A percentile compares a stretch with the other conserved stretches of the same genome.
These are phyloP conservation scores for Carnegiea gigantea DNA, from an alignment of 179 eudicot species.

Conservation along the genomic window DNA sequence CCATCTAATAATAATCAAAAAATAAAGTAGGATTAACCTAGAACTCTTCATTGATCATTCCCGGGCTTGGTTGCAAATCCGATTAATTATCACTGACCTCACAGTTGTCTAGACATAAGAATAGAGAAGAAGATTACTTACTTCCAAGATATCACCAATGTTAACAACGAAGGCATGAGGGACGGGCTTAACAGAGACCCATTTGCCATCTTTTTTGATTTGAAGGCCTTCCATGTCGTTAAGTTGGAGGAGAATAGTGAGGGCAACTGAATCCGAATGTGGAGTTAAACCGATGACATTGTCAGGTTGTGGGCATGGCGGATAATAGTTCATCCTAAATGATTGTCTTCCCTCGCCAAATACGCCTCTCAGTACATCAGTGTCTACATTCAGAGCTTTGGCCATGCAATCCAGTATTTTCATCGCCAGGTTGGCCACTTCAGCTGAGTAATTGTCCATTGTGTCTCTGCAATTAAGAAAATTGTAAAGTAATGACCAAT, in stretches of 20 bases:
- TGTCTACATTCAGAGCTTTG: slow-evolving; percentile 34
- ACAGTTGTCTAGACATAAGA: neutral
- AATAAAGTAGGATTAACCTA: no score
- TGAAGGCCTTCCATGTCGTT: slow-evolving; percentile 56
- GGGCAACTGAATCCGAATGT: slow-evolving; percentile 46
- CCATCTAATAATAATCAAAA: no score
- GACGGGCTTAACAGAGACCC: slow-evolving; percentile 45
- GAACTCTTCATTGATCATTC: no score
- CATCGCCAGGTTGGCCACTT: slow-evolving; percentile 32
- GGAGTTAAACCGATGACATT: slow-evolving; percentile 45
- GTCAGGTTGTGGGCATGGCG: slow-evolving; percentile 61
- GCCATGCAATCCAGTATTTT: slow-evolving; percentile 34
- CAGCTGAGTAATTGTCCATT: slow-evolving; percentile 33
- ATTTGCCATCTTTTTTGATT: slow-evolving; percentile 44
- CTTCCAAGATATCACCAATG: slow-evolving; percentile 56
- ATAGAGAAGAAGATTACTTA: slow-evolving; percentile 4
- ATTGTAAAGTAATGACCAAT: no score
- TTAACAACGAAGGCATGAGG: slow-evolving; percentile 25
- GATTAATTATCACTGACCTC: no score
- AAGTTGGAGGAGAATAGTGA: slow-evolving; percentile 60
- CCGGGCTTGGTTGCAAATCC: no score
- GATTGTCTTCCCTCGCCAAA: slow-evolving; percentile 43
- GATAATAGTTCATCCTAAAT: slow-evolving; percentile 56
- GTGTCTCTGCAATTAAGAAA: slow-evolving; percentile 26
- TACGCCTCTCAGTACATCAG: slow-evolving; percentile 16